phyloP scores from a whole-genome alignment of 2,329 filamentous ascomycete genomes.

The Magnaporthiopsis rhizophila region DNA sequence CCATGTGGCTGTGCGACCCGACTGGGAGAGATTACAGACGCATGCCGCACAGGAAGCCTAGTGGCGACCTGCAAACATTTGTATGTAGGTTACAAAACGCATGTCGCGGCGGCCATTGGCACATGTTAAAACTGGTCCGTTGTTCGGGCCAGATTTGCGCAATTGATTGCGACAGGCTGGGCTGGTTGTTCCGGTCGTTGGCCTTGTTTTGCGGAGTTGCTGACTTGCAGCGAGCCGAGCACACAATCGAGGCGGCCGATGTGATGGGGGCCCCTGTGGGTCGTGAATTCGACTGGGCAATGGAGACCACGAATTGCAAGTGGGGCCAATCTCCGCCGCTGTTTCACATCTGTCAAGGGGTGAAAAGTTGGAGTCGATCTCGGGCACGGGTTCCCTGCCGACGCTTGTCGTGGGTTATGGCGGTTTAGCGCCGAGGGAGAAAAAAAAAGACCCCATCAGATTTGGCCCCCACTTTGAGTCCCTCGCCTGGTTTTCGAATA shows the following conservation, averaged over 20 bases:
- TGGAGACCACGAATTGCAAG: neutral
- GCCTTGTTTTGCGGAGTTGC: neutral
- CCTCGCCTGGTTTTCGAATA: neutral
- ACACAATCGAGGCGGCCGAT: neutral
- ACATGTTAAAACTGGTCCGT: too few species aligned
- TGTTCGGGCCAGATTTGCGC: too few species aligned
- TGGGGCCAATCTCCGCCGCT: conserved; percentile 1
- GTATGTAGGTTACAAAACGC: too few species aligned
- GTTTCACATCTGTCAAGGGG: conserved; percentile 5
- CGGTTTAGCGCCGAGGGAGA: neutral
- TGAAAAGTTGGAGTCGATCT: conserved; percentile 4
- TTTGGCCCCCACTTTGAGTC: neutral
- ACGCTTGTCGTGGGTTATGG: neutral
- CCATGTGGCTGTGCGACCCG: neutral
- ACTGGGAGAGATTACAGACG: too few species aligned
- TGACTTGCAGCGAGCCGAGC: neutral
- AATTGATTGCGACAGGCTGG: neutral
- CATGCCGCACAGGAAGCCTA: too few species aligned
- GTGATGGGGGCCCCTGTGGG: neutral
- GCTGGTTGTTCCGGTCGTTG: neutral
- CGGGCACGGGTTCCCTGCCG: neutral
- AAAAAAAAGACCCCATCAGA: neutral
- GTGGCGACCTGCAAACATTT: too few species aligned
- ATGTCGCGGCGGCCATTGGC: too few species aligned
- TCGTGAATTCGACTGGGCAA: neutral